Conservation (phyloP, 2,329 filamentous ascomycete species). For the Raffaelea arxii region DNA sequence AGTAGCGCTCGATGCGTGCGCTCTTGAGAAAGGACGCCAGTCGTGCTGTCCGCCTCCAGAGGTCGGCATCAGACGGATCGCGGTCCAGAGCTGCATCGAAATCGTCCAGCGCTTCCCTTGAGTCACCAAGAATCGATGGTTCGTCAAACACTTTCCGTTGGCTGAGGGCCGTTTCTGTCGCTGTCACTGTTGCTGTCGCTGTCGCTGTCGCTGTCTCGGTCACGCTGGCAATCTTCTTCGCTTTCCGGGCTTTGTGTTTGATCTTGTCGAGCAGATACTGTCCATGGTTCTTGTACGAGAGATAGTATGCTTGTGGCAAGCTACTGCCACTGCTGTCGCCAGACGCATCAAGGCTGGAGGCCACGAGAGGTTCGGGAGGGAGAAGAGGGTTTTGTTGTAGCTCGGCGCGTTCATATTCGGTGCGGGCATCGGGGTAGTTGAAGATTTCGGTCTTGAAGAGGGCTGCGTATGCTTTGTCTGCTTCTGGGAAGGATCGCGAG, state of each 20-base stretch:
- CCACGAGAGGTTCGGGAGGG: conserved; percentile 35
- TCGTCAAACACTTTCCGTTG: conserved; percentile 19
- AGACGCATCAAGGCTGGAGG: conserved; percentile 41
- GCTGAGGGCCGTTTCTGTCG: background rate
- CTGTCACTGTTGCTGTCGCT: background rate
- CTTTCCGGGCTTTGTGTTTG: conserved; percentile 36
- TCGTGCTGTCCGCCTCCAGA: conserved; percentile 52
- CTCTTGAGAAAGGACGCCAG: conserved; percentile 50
- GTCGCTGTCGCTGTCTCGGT: conserved; percentile 12
- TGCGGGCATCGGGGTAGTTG: conserved; percentile 75
- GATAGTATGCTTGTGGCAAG: conserved; percentile 78
- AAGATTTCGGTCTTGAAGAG: conserved; percentile 93
- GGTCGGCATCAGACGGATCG: conserved; percentile 57
- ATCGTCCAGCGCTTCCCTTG: conserved; percentile 40
- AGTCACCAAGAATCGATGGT: conserved; percentile 25
- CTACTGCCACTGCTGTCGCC: conserved; percentile 70
- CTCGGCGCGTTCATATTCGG: conserved; percentile 70
- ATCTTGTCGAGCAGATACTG: conserved; percentile 79
- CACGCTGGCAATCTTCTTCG: conserved; percentile 3
- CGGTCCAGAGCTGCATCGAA: conserved; percentile 52
- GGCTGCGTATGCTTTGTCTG: conserved; percentile 69
- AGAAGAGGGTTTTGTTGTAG: conserved; percentile 40
- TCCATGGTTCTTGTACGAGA: conserved; percentile 92
- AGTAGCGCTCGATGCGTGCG: conserved; percentile 47
- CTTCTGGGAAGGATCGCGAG: conserved; percentile 62